phyloP scores from a whole-genome alignment of 78 protist species.

The Emiliania huxleyi region DNA sequence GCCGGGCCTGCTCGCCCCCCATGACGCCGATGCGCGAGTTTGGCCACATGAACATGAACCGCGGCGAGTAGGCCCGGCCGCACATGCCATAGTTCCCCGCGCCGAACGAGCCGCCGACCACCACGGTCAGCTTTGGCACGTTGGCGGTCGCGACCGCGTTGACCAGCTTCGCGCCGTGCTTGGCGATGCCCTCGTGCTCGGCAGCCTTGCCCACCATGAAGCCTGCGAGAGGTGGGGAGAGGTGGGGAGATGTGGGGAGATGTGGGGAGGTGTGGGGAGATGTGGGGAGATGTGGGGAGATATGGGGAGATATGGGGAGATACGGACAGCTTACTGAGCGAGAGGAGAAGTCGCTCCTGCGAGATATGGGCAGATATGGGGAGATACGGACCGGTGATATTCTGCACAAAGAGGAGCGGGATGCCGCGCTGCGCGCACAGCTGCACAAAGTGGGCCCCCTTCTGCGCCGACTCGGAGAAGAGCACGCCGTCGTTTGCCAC shows the following conservation, averaged over 20 bases:
- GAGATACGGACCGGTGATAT: background rate
- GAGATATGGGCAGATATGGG: no score
- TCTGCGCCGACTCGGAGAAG: slow-evolving; percentile 73
- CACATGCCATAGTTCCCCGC: slow-evolving; percentile 99
- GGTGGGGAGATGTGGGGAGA: no score
- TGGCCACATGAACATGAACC: slow-evolving; percentile 96
- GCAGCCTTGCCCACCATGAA: slow-evolving; percentile 90
- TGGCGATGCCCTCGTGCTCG: slow-evolving; percentile 58
- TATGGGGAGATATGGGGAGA: no score
- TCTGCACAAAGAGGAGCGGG: slow-evolving; percentile 87
- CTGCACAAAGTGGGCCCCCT: slow-evolving; percentile 94
- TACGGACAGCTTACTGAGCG: no score
- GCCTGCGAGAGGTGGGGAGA: slow-evolving; percentile 60
- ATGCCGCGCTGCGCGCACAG: slow-evolving; percentile 82
- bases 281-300: no score
- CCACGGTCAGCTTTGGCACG: slow-evolving; percentile 94
- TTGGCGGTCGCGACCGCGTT: slow-evolving; percentile 91
- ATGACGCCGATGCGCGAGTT: slow-evolving; percentile 91
- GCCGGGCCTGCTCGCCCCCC: slow-evolving; percentile 95
- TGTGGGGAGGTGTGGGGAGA: background rate
- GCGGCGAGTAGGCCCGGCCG: slow-evolving; percentile 86
- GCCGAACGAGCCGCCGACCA: slow-evolving; percentile 94
- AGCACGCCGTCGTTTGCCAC: slow-evolving; percentile 95
- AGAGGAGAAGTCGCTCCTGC: no score
- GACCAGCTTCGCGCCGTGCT: slow-evolving; percentile 96